These are phyloP conservation scores for Hordeum marinum DNA, from an alignment of 176 grass and related monocot species.

Conservation along the genomic window DNA sequence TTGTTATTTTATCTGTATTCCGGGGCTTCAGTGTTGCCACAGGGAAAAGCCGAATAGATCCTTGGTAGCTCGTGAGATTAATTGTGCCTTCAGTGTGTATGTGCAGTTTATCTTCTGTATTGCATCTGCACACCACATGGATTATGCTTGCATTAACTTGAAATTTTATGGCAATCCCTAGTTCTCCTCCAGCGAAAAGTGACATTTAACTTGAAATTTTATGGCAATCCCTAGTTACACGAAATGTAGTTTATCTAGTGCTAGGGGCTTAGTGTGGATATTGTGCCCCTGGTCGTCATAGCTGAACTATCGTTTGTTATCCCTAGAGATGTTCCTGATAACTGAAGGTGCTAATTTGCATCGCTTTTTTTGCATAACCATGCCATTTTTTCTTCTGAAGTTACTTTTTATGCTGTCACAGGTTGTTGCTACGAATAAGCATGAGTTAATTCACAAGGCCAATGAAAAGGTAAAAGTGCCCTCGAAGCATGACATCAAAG, in stretches of 20 bases:
- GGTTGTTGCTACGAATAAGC: slow-evolving; percentile 31
- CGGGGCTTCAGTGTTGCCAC: not conserved
- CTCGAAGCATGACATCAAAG: not conserved
- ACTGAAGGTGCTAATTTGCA: not conserved
- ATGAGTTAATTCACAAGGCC: slow-evolving; percentile 70
- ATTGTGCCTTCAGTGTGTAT: not conserved
- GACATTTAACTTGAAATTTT: not conserved
- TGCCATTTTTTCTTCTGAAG: not conserved
- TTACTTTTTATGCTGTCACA: slow-evolving; percentile 31
- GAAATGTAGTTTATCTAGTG: not conserved
- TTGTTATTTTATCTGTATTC: not conserved
- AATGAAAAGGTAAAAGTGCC: slow-evolving; percentile 57
- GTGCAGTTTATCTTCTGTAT: not conserved
- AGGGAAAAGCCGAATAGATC: not conserved
- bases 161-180: not conserved
- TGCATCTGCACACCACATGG: not conserved
- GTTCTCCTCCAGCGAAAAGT: not conserved
- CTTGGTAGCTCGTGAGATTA: not conserved
- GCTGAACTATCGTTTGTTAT: not conserved
- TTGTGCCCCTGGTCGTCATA: not conserved
- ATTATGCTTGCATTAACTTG: not conserved
- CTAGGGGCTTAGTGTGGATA: not conserved
- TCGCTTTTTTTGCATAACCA: not conserved
- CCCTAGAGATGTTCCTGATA: slow-evolving; percentile 3
- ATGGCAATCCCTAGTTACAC: not conserved